Evolutionary conservation across 2,329 filamentous ascomycete species (phyloP).

Genomic region (Leptographium wingfieldii): DNA sequence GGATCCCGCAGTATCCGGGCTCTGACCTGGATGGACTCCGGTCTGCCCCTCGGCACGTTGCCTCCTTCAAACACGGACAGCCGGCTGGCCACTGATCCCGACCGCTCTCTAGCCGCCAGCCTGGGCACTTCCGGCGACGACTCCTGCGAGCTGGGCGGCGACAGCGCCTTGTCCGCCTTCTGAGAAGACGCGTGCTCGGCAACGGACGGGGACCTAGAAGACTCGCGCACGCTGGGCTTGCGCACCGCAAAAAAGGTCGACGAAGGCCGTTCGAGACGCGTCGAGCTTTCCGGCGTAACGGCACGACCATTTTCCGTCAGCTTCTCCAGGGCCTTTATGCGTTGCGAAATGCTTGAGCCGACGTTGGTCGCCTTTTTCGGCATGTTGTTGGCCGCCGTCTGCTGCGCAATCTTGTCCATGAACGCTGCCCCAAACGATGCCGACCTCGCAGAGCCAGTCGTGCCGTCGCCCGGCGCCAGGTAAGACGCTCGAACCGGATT

Average conservation of each 20-base stretch:
- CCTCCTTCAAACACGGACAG: constrained; percentile 42
- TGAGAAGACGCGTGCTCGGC: constrained; percentile 30
- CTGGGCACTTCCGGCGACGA: constrained; percentile 31
- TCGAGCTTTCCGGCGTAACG: constrained; percentile 6
- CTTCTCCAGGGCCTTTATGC: constrained; percentile 87
- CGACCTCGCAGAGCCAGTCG: constrained; percentile 35
- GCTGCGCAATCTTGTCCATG: constrained; percentile 40
- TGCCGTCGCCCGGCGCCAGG: constrained; percentile 31
- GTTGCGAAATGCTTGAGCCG: constrained; percentile 81
- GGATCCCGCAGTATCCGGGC: constrained; percentile 67
- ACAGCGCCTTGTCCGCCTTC: constrained; percentile 21
- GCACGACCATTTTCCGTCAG: constrained; percentile 37
- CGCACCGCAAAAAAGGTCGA: constrained; percentile 49
- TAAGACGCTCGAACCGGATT: constrained; percentile 33
- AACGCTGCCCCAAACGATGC: constrained; percentile 45
- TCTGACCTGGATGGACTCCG: constrained; percentile 79
- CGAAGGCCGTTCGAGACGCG: constrained; percentile 28
- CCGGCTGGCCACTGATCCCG: constrained; percentile 41
- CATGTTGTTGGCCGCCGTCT: constrained; percentile 35
- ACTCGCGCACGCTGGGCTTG: constrained; percentile 27
- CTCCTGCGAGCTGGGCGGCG: constrained; percentile 29
- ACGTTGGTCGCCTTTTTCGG: constrained; percentile 63
- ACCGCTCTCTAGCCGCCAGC: constrained; percentile 29
- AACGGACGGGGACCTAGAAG: constrained; percentile 32
- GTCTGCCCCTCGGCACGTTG: constrained; percentile 31